Evolutionary conservation across 1,284 basidiomycete species (phyloP), one percentile per base, ranked within the genome.

Genomic region (Farysia itapuensis): DNA sequence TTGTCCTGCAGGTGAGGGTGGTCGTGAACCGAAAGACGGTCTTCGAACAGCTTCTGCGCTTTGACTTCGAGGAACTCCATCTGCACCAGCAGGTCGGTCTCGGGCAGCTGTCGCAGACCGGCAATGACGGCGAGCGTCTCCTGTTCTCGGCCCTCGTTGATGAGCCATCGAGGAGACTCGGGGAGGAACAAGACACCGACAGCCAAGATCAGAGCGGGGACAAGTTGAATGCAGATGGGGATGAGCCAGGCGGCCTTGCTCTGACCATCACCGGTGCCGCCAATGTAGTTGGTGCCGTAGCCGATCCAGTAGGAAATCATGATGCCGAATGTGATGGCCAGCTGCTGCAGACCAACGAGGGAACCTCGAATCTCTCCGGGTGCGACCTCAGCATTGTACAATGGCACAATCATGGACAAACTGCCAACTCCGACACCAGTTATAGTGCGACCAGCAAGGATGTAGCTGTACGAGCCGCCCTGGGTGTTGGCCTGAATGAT

Each of bases 11-110:
- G 84, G 35, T 84, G 77, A 5, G 86, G 86, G 78, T 68, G 36
- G 38, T 64, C 68, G 42, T 66, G 54, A 12, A 33, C 48, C n/a
- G 47, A 66, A 22, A 69, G 16, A 21, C 63, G 57, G 35, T 48
- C 57, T 35, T 52, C 43, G 39, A 60, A 58, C 14, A 51, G 48
- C 47, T 60, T 61, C 71, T 90, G 86, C 0, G 87, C 87, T 58
- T 85, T 85, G 77, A 90, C 86, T 70, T 89, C 86, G 82, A 89
- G 80, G 78, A 85, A 89, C 67, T 90, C 88, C 58, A 88, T 85
- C 58, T 86, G 84, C 6, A 90, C 84, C 9, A 86, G 76, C 15
- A 87, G 84, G 18, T 82, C 79, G 40, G 86, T 82, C 7, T 81
- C 77, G 2, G 84, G 80, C 13, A 83, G 78, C 7, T 79, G 71